phyloP scores from a whole-genome alignment of 1,284 basidiomycete species.

The Ustilago bromivora region DNA sequence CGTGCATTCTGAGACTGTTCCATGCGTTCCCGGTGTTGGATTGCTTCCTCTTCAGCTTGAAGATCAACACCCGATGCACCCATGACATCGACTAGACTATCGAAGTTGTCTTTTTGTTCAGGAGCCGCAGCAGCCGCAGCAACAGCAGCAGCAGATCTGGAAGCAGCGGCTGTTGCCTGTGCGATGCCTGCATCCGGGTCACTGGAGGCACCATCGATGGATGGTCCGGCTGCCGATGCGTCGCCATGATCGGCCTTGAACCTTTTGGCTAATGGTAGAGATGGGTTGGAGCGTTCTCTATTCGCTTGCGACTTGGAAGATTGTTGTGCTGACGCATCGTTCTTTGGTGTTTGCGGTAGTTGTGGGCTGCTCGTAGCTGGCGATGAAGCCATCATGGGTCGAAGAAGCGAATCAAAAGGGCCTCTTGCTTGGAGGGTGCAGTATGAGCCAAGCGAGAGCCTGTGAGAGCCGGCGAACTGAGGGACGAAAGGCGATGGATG shows the following conservation, averaged over 20 bases:
- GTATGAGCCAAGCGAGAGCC: background rate
- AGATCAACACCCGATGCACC: constrained; percentile 64
- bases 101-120: constrained; percentile 53
- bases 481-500: background rate
- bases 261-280: constrained; percentile 35
- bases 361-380: constrained; percentile 28
- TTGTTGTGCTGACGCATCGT: constrained; percentile 17
- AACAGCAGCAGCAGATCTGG: constrained; percentile 8
- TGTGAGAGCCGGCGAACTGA: background rate
- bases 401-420: background rate
- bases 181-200: constrained; percentile 13
- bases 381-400: constrained; percentile 27
- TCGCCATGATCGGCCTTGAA: constrained; percentile 38
- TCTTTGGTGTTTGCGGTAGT: constrained; percentile 19
- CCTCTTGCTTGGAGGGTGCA: background rate
- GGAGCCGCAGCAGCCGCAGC: constrained; percentile 5
- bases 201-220: constrained; percentile 21
- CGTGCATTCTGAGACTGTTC: constrained; percentile 40
- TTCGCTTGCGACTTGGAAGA: constrained; percentile 15
- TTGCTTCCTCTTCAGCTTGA: constrained; percentile 64
- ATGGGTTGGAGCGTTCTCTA: constrained; percentile 34
- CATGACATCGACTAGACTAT: constrained; percentile 65
- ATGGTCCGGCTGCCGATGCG: constrained; percentile 19
- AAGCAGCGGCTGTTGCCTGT: constrained; percentile 3
- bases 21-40: constrained; percentile 55